A percentile compares a stretch with the other conserved stretches of the same genome.
Conservation (phyloP, 1,139 yeast genomes). For the Yamadazyma atlantica region DNA sequence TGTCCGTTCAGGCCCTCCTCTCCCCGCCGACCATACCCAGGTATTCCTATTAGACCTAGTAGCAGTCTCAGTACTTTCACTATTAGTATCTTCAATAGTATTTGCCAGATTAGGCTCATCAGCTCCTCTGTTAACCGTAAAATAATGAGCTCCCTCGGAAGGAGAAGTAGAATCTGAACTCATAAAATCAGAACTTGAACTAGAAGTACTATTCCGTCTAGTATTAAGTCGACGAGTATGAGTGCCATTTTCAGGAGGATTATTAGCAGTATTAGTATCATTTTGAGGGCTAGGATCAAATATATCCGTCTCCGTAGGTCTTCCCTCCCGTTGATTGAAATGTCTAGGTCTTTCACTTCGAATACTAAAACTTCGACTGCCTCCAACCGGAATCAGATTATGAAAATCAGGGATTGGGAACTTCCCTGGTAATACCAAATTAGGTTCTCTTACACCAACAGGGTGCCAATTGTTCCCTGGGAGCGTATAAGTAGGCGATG, state of each 20-base stretch:
- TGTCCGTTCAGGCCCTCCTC: conserved; percentile 31
- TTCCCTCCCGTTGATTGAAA: background rate
- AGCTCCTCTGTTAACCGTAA: conserved; percentile 3
- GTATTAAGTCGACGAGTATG: background rate
- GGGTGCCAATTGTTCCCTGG: conserved; percentile 7
- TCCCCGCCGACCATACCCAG: conserved; percentile 9
- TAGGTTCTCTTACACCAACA: conserved; percentile 23
- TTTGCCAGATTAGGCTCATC: too few species aligned
- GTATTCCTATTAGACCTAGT: conserved; percentile 4
- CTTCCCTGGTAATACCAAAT: conserved; percentile 30
- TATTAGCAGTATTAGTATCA: background rate
- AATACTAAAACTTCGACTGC: conserved; percentile 6
- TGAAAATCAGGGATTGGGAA: conserved; percentile 29
- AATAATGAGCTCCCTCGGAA: conserved; percentile 2
- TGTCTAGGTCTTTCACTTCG: conserved; percentile 5
- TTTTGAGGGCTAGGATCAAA: background rate
- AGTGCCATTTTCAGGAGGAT: background rate
- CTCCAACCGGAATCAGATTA: conserved; percentile 6
- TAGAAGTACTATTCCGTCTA: background rate
- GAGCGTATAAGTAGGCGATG: conserved; percentile 16
- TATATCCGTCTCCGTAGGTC: too few species aligned
- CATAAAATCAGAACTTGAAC: conserved; percentile 1
- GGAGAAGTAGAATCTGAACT: conserved; percentile 1
- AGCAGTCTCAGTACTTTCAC: conserved; percentile 4
- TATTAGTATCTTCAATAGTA: conserved; percentile 10